Percentiles rank a stretch among this genome's conserved stretches.
phyloP scores from a whole-genome alignment of 2,329 filamentous ascomycete species.

The Calonectria crousiana region DNA sequence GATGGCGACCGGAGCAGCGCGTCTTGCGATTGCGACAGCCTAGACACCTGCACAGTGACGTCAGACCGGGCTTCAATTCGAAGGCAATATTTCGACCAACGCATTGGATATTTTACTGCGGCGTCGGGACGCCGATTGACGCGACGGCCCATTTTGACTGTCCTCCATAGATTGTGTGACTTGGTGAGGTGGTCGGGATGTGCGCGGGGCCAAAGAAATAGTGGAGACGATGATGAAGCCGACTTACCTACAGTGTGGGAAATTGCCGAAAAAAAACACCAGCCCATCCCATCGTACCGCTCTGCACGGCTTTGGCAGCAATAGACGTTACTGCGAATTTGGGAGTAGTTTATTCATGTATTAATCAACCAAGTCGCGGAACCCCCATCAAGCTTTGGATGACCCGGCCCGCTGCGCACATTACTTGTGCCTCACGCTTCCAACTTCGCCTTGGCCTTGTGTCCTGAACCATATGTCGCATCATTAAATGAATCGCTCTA shows the following conservation, averaged over 20 bases:
- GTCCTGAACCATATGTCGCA: too few species aligned
- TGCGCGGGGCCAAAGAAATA: not conserved
- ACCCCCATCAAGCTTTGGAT: too few species aligned
- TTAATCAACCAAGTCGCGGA: too few species aligned
- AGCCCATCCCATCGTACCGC: too few species aligned
- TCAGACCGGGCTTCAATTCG: not conserved
- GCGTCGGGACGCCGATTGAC: not conserved
- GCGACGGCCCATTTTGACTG: not conserved
- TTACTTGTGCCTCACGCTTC: too few species aligned
- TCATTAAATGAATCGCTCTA: not conserved
- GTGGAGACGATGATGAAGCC: not conserved
- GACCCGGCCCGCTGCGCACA: too few species aligned
- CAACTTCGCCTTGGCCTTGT: too few species aligned
- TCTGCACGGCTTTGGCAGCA: too few species aligned
- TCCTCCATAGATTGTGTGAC: not conserved
- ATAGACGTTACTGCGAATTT: too few species aligned
- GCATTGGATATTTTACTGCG: slow-evolving; percentile 4
- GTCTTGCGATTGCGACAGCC: slow-evolving; percentile 36
- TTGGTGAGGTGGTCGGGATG: not conserved
- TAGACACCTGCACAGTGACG: slow-evolving; percentile 23
- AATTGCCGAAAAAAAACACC: not conserved
- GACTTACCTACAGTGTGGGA: not conserved
- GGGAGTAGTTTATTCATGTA: too few species aligned
- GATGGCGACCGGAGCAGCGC: slow-evolving; percentile 33
- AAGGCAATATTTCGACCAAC: not conserved